Conservation (phyloP, 2,329 filamentous ascomycete species). For the Microcyclosporella mali region DNA sequence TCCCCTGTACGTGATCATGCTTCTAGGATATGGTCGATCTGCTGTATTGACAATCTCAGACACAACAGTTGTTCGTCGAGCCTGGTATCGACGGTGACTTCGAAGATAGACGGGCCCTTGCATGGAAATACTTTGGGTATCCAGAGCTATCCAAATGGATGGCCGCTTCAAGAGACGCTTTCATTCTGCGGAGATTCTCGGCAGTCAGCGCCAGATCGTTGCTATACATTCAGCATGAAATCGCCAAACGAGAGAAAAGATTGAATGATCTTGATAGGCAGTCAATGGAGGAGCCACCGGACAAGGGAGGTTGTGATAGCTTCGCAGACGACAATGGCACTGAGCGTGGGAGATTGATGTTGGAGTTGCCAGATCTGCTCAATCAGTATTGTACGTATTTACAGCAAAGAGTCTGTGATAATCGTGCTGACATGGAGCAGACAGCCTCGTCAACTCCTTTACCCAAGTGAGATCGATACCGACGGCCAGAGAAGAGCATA, state of each 20-base stretch:
- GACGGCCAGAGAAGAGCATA: slow-evolving; percentile 1
- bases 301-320: slow-evolving; percentile 2
- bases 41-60: no score
- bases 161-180: slow-evolving; percentile 10
- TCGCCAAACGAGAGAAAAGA: slow-evolving; percentile 3
- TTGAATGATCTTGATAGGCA: slow-evolving; percentile 6
- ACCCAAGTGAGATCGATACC: slow-evolving; percentile 1
- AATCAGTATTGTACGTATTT: slow-evolving; percentile 9
- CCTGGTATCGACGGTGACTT: neutral
- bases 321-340: neutral
- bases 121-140: slow-evolving; percentile 12
- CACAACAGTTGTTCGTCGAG: no score
- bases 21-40: no score
- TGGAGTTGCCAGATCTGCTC: slow-evolving; percentile 4
- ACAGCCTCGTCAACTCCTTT: slow-evolving; percentile 5
- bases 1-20: no score
- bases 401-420: neutral
- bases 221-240: slow-evolving; percentile 11
- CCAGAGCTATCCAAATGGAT: slow-evolving; percentile 8
- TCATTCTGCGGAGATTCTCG: slow-evolving; percentile 12
- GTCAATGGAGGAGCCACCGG: neutral
- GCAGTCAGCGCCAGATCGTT: slow-evolving; percentile 6
- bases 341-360: neutral
- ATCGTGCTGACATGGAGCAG: neutral
- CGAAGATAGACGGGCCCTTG: neutral